Conservation (phyloP, 2,329 filamentous ascomycete species). For the Gremmenia infestans region DNA sequence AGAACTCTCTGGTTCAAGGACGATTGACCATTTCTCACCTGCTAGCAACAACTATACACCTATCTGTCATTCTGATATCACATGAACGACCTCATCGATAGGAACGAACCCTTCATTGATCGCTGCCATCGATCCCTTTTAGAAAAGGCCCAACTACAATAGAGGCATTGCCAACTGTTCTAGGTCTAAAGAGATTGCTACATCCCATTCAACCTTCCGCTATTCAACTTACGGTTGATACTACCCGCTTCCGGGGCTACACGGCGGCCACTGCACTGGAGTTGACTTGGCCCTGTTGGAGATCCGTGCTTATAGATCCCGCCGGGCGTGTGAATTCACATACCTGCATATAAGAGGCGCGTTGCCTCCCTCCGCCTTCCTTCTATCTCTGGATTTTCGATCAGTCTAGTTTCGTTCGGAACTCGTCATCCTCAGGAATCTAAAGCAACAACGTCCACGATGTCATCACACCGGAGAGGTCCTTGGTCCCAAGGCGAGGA, state of each 20-base stretch:
- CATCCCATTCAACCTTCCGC: not conserved
- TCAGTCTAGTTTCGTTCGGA: not conserved
- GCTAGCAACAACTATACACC: not conserved
- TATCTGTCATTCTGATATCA: not conserved
- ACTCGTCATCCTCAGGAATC: not conserved
- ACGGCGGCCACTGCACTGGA: not conserved
- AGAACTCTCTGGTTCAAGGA: no score
- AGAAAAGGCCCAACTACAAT: no score
- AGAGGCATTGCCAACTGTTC: no score
- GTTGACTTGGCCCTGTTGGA: no score
- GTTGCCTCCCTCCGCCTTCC: no score
- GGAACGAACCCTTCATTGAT: not conserved
- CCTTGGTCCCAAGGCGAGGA: conserved; percentile 83
- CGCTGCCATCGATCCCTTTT: not conserved
- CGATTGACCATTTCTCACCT: no score
- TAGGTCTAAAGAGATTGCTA: no score
- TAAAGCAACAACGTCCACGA: conserved; percentile 3
- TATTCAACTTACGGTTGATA: not conserved
- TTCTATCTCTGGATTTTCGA: no score
- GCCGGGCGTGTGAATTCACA: no score
- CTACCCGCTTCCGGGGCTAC: not conserved
- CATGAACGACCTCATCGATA: not conserved
- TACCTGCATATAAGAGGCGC: no score
- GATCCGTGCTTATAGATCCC: no score
- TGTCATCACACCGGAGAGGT: conserved; percentile 58